Evolutionary conservation across 2,329 filamentous ascomycete genomes (phyloP).

Genomic region (Fusarium pseudonygamai): DNA sequence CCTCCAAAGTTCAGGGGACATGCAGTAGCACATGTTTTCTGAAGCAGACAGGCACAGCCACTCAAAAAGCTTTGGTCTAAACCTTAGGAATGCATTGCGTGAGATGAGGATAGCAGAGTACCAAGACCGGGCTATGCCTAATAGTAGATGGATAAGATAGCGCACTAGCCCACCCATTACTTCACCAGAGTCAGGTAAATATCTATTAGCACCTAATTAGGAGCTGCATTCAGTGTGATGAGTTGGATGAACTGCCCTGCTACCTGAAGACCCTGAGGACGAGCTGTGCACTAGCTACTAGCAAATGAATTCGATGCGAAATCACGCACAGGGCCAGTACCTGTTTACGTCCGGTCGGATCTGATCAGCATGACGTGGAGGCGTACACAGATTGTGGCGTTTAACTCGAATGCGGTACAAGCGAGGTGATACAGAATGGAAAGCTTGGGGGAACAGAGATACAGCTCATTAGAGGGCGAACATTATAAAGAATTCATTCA

Average conservation of each 20-base stretch:
- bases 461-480: conserved; percentile 25
- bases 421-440: background rate
- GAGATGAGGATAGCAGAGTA: background rate
- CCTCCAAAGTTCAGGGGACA: background rate
- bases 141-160: background rate
- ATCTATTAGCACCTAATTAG: background rate
- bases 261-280: conserved; percentile 22
- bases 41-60: background rate
- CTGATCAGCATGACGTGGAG: conserved; percentile 30
- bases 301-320: background rate
- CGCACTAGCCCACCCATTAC: background rate
- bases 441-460: background rate
- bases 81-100: conserved; percentile 5
- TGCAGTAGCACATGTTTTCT: conserved; percentile 5
- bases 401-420: background rate
- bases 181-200: background rate
- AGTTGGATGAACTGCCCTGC: conserved; percentile 15
- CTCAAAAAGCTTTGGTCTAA: background rate
- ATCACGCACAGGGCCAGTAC: background rate
- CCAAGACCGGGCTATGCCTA: background rate
- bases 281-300: conserved; percentile 20
- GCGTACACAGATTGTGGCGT: conserved; percentile 15
- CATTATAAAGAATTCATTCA: conserved; percentile 52
- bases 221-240: conserved; percentile 11
- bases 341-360: background rate